Conservation (phyloP, 2,329 filamentous ascomycete species). For the Metarhizium sp. region DNA sequence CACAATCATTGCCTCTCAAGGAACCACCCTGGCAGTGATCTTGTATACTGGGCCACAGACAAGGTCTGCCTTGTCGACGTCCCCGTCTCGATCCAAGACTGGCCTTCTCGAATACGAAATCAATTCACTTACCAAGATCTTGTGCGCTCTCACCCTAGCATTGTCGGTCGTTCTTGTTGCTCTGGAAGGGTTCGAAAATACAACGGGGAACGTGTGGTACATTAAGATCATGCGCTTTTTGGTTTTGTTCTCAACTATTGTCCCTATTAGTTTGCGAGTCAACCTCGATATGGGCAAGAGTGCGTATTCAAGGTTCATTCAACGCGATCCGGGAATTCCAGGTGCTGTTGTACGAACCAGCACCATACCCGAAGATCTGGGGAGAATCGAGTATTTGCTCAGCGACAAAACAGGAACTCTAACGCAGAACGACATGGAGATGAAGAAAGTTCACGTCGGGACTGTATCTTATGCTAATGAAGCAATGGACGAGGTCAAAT, state of each 20-base stretch:
- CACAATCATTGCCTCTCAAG: conserved; percentile 90
- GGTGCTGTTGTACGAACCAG: conserved; percentile 91
- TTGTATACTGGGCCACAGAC: conserved; percentile 94
- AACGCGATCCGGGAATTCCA: conserved; percentile 79
- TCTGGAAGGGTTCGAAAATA: conserved; percentile 67
- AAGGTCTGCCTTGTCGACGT: conserved; percentile 85
- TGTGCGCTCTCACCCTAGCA: conserved; percentile 79
- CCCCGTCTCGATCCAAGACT: conserved; percentile 84
- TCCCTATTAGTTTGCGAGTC: conserved; percentile 91
- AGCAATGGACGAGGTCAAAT: conserved; percentile 92
- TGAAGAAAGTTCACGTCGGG: conserved; percentile 97
- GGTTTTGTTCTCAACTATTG: conserved; percentile 97
- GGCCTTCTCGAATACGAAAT: conserved; percentile 93
- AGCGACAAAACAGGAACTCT: conserved; percentile 98
- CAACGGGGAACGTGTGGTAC: conserved; percentile 69
- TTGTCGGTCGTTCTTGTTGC: conserved; percentile 84
- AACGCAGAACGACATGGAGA: conserved; percentile 97
- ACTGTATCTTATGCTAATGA: conserved; percentile 98
- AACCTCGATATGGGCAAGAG: conserved; percentile 97
- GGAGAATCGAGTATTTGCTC: conserved; percentile 88
- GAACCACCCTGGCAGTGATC: conserved; percentile 77
- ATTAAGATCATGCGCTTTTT: conserved; percentile 97
- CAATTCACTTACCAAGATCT: conserved; percentile 91
- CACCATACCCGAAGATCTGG: conserved; percentile 93
- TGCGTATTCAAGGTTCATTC: conserved; percentile 92